Conservation (phyloP, 2,329 filamentous ascomycete genomes). For the Mycosphaerelloides madeirae region DNA sequence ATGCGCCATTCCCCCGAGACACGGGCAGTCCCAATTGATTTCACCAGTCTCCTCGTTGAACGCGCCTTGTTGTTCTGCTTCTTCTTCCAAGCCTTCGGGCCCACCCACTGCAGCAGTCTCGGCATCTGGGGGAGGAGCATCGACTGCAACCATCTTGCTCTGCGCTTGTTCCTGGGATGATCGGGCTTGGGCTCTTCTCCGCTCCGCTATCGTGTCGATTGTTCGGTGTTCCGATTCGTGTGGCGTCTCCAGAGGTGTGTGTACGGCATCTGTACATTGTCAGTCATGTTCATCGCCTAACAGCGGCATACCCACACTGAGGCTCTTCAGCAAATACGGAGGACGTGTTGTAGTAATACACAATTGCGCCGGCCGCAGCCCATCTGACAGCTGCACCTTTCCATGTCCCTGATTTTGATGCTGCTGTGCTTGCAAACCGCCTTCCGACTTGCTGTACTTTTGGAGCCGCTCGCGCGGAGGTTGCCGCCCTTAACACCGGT, state of each 20-base stretch:
- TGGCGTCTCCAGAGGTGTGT: conserved; percentile 38
- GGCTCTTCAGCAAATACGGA: conserved; percentile 80
- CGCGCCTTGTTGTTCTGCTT: conserved; percentile 80
- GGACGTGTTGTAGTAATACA: conserved; percentile 95
- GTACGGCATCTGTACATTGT: conserved; percentile 24
- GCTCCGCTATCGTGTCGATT: conserved; percentile 41
- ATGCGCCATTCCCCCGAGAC: conserved; percentile 92
- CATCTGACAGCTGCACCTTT: conserved; percentile 70
- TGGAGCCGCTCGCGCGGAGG: conserved; percentile 28
- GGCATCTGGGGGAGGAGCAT: conserved; percentile 19
- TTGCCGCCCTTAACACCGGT: conserved; percentile 44
- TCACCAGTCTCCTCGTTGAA: conserved; percentile 98
- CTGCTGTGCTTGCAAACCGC: conserved; percentile 54
- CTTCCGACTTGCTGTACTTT: conserved; percentile 30
- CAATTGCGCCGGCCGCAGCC: conserved; percentile 66
- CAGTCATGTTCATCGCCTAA: conserved; percentile 4
- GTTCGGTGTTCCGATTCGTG: conserved; percentile 41
- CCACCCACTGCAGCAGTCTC: conserved; percentile 27
- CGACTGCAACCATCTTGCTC: conserved; percentile 5
- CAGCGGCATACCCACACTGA: conserved; percentile 52
- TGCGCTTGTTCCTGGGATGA: conserved; percentile 14
- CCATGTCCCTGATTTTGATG: conserved; percentile 69
- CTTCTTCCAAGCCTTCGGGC: conserved; percentile 64
- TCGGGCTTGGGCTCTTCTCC: conserved; percentile 34
- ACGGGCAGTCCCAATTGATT: conserved; percentile 99